Percentiles rank a stretch among this genome's conserved stretches.
Conservation (phyloP, 2,329 filamentous ascomycete species). For the Shiraia sp. region DNA sequence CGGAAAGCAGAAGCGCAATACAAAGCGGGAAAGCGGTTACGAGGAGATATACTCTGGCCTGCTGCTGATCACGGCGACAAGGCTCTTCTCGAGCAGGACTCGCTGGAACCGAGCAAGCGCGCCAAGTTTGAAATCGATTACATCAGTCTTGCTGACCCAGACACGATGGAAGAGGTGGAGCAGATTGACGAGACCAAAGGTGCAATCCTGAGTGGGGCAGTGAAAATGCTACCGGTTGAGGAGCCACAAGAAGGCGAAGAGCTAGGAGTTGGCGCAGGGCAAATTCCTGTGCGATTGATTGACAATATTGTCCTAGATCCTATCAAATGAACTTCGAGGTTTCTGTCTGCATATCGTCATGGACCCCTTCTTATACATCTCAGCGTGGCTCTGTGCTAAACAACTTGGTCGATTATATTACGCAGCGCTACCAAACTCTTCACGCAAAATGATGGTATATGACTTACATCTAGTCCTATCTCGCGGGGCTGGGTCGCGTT, state of each 20-base stretch:
- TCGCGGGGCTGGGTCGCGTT: no score
- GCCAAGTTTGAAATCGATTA: constrained; percentile 86
- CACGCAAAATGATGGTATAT: no score
- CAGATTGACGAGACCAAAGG: constrained; percentile 70
- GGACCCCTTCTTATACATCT: not conserved
- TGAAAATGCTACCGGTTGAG: constrained; percentile 87
- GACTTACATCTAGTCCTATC: no score
- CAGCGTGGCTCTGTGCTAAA: no score
- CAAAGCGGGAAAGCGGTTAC: constrained; percentile 54
- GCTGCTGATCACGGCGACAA: constrained; percentile 65
- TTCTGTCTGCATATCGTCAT: not conserved
- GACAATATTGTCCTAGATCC: constrained; percentile 78
- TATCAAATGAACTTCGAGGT: constrained; percentile 12
- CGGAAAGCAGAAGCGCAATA: constrained; percentile 72
- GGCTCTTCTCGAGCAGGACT: constrained; percentile 64
- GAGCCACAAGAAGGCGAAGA: constrained; percentile 71
- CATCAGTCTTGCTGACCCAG: constrained; percentile 84
- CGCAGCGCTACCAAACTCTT: no score
- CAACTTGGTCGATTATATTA: no score
- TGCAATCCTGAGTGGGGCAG: constrained; percentile 83
- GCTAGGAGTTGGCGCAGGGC: constrained; percentile 68
- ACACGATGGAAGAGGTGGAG: constrained; percentile 78
- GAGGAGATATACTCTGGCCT: constrained; percentile 71
- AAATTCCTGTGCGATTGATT: constrained; percentile 82
- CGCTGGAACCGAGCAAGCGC: constrained; percentile 62